Evolutionary conservation across 139 green algal species (phyloP).

Genomic region (Chlorella sp.): DNA sequence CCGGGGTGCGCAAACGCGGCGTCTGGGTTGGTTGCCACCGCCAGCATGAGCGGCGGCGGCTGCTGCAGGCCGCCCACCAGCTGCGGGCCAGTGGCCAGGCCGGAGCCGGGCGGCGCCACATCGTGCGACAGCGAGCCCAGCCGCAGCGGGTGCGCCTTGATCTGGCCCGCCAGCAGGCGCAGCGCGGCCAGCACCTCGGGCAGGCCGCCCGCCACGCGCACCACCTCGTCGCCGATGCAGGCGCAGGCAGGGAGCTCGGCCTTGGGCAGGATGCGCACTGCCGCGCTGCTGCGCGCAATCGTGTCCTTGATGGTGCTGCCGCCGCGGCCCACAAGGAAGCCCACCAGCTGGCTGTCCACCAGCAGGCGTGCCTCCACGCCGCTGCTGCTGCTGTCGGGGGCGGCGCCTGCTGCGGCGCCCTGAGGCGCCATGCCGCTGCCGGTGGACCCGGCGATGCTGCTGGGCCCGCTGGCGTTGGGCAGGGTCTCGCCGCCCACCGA

Average conservation of each 20-base stretch:
- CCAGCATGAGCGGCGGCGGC: no score
- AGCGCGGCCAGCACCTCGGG: conserved; percentile 30
- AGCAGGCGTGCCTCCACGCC: conserved; percentile 15
- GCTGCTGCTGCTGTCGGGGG: neutral
- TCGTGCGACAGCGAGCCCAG: no score
- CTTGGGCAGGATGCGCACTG: conserved; percentile 33
- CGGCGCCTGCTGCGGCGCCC: neutral
- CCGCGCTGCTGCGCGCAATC: conserved; percentile 1
- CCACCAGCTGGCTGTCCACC: conserved; percentile 26
- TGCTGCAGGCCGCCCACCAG: no score
- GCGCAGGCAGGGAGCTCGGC: conserved; percentile 45
- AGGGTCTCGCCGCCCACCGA: neutral
- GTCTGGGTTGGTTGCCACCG: neutral
- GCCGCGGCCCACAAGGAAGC: conserved; percentile 38
- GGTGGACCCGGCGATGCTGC: neutral
- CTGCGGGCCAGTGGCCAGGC: no score
- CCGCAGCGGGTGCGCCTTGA: no score
- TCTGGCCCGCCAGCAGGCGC: conserved; percentile 35
- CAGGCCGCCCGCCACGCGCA: conserved; percentile 19
- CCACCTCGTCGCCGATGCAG: conserved; percentile 47
- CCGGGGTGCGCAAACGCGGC: neutral
- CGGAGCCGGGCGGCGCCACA: no score
- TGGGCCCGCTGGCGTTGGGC: neutral
- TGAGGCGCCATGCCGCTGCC: neutral
- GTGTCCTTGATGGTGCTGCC: conserved; percentile 40